Percentiles rank a stretch among this genome's conserved stretches.
Conservation (phyloP, 2,329 filamentous ascomycete species). For the Microcyclosporella mali region DNA sequence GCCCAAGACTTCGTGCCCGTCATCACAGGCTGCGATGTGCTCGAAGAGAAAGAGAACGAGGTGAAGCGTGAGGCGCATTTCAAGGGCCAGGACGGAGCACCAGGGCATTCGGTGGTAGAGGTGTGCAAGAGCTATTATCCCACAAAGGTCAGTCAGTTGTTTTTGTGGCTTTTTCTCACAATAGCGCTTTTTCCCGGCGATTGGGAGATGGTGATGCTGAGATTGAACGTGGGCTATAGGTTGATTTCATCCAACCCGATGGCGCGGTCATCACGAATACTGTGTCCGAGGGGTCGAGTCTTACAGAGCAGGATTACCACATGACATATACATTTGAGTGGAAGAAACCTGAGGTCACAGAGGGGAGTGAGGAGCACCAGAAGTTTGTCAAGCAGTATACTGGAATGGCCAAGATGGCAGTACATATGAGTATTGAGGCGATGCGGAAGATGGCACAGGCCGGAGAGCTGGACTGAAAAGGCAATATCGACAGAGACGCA, state of each 20-base stretch:
- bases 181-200: too few relatives aligned
- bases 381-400: slow-evolving; percentile 24
- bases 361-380: slow-evolving; percentile 32
- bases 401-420: slow-evolving; percentile 36
- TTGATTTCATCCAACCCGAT: slow-evolving; percentile 42
- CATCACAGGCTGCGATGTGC: slow-evolving; percentile 37
- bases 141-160: slow-evolving; percentile 37
- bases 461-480: slow-evolving; percentile 23
- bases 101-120: slow-evolving; percentile 32
- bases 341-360: slow-evolving; percentile 31
- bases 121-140: slow-evolving; percentile 35
- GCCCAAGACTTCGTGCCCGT: slow-evolving; percentile 43
- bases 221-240: slow-evolving; percentile 24
- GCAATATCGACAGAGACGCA: slow-evolving; percentile 4
- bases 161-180: too few relatives aligned
- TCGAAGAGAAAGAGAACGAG: slow-evolving; percentile 35
- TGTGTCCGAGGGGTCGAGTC: slow-evolving; percentile 35
- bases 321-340: slow-evolving; percentile 47
- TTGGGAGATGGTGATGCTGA: too few relatives aligned
- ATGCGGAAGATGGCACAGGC: slow-evolving; percentile 37
- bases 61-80: slow-evolving; percentile 36
- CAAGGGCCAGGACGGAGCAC: slow-evolving; percentile 29
- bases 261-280: slow-evolving; percentile 42
- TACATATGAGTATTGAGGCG: slow-evolving; percentile 38
- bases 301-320: slow-evolving; percentile 31